Evolutionary conservation across 495 filamentous ascomycete genomes (phyloP).

Genomic region (Aspergillus kassunensis): DNA sequence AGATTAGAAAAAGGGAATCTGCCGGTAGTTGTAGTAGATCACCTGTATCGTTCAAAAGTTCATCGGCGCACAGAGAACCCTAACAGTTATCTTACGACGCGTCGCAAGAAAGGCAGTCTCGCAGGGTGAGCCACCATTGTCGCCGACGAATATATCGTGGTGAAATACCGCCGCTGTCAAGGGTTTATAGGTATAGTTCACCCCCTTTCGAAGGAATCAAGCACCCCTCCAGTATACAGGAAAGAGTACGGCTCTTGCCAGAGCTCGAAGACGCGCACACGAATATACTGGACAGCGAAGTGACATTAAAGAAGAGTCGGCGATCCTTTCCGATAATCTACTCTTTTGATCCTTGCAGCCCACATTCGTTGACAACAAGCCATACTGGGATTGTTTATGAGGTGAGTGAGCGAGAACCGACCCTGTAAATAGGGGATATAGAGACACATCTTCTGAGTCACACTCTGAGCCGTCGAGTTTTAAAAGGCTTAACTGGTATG

Average conservation of each 20-base stretch:
- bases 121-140: slow-evolving; percentile 50
- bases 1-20: no score
- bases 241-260: slow-evolving; percentile 70
- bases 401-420: no score
- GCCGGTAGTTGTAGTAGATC: no score
- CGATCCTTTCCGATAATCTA: no score
- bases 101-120: slow-evolving; percentile 66
- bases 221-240: slow-evolving; percentile 65
- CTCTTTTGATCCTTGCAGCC: no score
- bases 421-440: no score
- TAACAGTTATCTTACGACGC: slow-evolving; percentile 49
- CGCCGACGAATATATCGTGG: slow-evolving; percentile 58
- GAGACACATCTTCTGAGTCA: no score
- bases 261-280: slow-evolving; percentile 75
- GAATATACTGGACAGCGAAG: slow-evolving; percentile 64
- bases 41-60: slow-evolving; percentile 49
- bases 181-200: slow-evolving; percentile 41
- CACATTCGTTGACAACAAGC: no score
- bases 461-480: no score
- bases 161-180: slow-evolving; percentile 63
- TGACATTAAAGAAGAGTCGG: slow-evolving; percentile 61
- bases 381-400: no score
- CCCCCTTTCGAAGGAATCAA: slow-evolving; percentile 42
- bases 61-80: slow-evolving; percentile 60
- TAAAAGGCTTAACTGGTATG: no score